Conservation (phyloP, 2,329 filamentous ascomycete species). For the Pseudocercospora vitis region DNA sequence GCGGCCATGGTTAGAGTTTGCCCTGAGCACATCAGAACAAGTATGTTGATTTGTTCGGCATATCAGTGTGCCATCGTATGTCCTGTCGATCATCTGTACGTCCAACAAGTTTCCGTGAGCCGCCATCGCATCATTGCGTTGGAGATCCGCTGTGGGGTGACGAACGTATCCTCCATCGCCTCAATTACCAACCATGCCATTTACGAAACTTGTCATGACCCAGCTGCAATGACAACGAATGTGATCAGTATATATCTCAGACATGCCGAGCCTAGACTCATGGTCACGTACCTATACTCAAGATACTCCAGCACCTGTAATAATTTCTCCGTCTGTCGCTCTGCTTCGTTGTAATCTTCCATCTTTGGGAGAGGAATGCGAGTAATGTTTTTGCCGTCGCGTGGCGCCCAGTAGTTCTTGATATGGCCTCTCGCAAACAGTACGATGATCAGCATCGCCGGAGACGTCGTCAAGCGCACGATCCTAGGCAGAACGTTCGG, state of each 20-base stretch:
- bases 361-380: conserved; percentile 36
- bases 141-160: neutral
- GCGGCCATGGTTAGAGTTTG: no score
- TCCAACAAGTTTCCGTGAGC: neutral
- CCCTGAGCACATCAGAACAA: no score
- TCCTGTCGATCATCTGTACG: no score
- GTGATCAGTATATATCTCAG: no score
- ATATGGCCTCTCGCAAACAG: conserved; percentile 36
- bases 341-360: conserved; percentile 39
- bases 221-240: no score
- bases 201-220: conserved; percentile 35
- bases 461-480: conserved; percentile 25
- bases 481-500: conserved; percentile 22
- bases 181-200: conserved; percentile 28
- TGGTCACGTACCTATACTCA: no score
- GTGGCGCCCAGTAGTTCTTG: conserved; percentile 39
- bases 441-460: conserved; percentile 31
- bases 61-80: no score
- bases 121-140: neutral
- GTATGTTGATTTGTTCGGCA: no score
- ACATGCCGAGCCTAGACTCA: no score
- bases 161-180: neutral
- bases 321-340: conserved; percentile 36
- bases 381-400: conserved; percentile 33
- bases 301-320: conserved; percentile 37